Conservation (phyloP, 257 asterid species). For the Solanum arcanum region DNA sequence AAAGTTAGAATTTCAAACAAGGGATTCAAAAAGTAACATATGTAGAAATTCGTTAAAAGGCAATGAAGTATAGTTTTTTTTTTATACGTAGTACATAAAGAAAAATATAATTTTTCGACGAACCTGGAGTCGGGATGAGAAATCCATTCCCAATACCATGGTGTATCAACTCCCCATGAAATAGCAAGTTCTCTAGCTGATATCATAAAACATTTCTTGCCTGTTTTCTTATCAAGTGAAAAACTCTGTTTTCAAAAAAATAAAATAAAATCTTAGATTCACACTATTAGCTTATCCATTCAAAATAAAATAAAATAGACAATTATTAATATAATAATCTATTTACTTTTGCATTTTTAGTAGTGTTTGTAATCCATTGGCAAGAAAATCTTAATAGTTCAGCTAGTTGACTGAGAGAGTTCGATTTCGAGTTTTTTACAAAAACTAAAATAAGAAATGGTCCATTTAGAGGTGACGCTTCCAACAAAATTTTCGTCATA, state of each 20-base stretch:
- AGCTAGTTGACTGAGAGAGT: not conserved
- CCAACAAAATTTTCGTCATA: too few relatives aligned
- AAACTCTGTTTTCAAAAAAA: not conserved
- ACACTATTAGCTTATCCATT: not conserved
- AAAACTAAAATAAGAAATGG: too few relatives aligned
- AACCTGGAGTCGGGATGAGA: not conserved
- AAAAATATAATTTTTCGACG: not conserved
- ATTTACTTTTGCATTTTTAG: not conserved
- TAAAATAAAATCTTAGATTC: not conserved
- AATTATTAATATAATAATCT: not conserved
- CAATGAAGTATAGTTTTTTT: not conserved
- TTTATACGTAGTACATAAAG: not conserved
- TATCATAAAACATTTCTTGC: conserved; percentile 1
- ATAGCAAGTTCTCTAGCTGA: not conserved
- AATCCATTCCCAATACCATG: not conserved
- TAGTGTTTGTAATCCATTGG: not conserved
- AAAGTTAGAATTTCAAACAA: not conserved
- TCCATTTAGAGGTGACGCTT: too few relatives aligned
- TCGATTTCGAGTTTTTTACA: not conserved
- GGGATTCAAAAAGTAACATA: not conserved
- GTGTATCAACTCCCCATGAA: not conserved
- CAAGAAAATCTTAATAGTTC: not conserved
- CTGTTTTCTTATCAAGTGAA: not conserved
- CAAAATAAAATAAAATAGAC: not conserved
- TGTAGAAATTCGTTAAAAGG: not conserved